Evolutionary conservation across 169 alveolate genomes (phyloP), one percentile per base, ranked within the genome.

Genomic region (Plasmodium blacklocki): DNA sequence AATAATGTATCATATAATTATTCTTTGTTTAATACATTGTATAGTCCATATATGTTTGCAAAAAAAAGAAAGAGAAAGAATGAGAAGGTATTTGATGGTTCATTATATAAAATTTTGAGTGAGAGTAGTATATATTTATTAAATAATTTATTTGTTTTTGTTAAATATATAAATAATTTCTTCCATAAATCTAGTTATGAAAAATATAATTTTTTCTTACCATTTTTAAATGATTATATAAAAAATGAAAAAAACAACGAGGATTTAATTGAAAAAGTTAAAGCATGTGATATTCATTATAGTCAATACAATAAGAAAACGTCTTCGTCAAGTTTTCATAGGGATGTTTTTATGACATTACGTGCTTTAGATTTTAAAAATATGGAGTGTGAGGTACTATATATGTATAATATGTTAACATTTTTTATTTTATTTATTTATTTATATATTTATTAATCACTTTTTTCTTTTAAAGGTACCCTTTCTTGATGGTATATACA

Each of bases 401-500:
- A 12, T 3, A 64, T 21, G 18, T 15, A 11, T 67, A 67, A 39
- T 2, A n/a, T 15, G 15, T 18, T 11, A 60, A 21, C 18, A 60
- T 5, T 3, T 5, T 62, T 23, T 14, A 52, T 18, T 60, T 14
- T 18, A 59, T 19, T 12, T 50, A 14, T 29, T 11, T 39, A 39
- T n/a, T 14, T 2, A 68, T 43, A 29, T 29, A 14, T 68, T 67
- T 29, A 18, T 39, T 14, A 2, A 6, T 50, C 39, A 39, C 11
- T 21, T 50, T 52, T 60, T 60, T n/a, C 49, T 70, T 59, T 50
- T 39, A 18, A 47, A 78, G 89, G 89, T 78, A 12, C 89, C 89
- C 64, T 78, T 78, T 70, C 74, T 78, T 45, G 89, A 78, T 59
- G 89, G 89, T 64, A 78, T 78, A 63, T 78, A 78, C 59, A 78